Evolutionary conservation across 192 early-diverging fungal species (phyloP).

Genomic region (Phycomyces blakesleeanus): DNA sequence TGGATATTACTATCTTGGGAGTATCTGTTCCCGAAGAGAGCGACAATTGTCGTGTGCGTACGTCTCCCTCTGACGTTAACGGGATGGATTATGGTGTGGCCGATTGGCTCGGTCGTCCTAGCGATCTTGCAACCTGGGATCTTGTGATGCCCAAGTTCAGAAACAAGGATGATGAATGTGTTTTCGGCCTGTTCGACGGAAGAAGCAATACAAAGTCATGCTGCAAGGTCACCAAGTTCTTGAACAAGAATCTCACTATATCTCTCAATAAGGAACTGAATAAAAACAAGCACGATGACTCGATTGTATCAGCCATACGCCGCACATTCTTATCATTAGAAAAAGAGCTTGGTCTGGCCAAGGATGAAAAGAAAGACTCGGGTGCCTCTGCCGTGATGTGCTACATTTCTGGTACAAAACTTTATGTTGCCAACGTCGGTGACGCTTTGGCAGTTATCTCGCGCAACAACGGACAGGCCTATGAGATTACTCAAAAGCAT

Average conservation of each 20-base stretch:
- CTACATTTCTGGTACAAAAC: conserved; percentile 69
- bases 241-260: conserved; percentile 66
- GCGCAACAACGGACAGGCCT: conserved; percentile 56
- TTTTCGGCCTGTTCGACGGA: conserved; percentile 88
- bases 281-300: conserved; percentile 55
- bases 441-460: conserved; percentile 80
- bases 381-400: conserved; percentile 81
- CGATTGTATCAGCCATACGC: conserved; percentile 66
- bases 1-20: conserved; percentile 87
- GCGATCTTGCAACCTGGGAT: conserved; percentile 80
- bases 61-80: conserved; percentile 76
- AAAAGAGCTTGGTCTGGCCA: conserved; percentile 69
- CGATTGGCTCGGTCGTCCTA: conserved; percentile 67
- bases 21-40: conserved; percentile 79
- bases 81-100: conserved; percentile 85
- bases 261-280: conserved; percentile 73
- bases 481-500: conserved; percentile 70
- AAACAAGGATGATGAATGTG: conserved; percentile 79
- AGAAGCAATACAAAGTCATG: conserved; percentile 49
- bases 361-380: conserved; percentile 22
- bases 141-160: conserved; percentile 81
- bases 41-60: conserved; percentile 76
- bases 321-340: conserved; percentile 82
- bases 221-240: conserved; percentile 56
- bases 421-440: conserved; percentile 86